A percentile compares a stretch with the other conserved stretches of the same genome.
phyloP scores from a whole-genome alignment of 345 rosid genomes.

The Corchorus olitorius region DNA sequence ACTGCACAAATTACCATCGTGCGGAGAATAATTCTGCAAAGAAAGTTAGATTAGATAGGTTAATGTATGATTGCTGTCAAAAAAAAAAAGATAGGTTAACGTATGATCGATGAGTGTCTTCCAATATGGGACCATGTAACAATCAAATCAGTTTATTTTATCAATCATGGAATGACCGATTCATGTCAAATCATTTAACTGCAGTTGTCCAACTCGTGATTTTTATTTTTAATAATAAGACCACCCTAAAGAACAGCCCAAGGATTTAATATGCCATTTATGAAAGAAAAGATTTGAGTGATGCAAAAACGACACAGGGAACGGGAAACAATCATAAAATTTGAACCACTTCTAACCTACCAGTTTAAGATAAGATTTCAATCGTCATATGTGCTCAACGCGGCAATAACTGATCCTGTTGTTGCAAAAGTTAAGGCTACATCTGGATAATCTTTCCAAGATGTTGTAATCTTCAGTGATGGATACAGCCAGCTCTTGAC shows the following conservation, averaged over 20 bases:
- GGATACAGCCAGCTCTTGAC: conserved; percentile 83
- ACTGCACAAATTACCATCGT: conserved; percentile 12
- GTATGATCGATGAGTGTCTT: neutral
- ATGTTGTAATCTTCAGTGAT: conserved; percentile 63
- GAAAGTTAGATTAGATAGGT: conserved; percentile 1
- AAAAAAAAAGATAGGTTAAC: neutral
- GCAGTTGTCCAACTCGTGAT: neutral
- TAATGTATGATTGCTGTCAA: too few relatives aligned
- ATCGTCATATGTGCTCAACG: conserved; percentile 66
- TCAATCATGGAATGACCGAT: neutral
- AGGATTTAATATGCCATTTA: neutral
- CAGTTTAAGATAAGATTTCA: conserved; percentile 37
- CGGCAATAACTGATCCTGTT: conserved; percentile 80
- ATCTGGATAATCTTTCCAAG: conserved; percentile 85
- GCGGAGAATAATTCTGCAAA: conserved; percentile 30
- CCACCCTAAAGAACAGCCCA: neutral
- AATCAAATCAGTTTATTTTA: neutral
- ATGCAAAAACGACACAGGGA: neutral
- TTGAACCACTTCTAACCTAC: conserved; percentile 26
- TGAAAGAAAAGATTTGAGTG: neutral
- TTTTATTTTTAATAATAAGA: neutral
- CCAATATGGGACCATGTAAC: neutral
- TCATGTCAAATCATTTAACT: neutral
- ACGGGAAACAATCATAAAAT: neutral
- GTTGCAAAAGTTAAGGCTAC: conserved; percentile 71